Conservation (phyloP, 805 yeast species). For the Spathaspora passalidarum region DNA sequence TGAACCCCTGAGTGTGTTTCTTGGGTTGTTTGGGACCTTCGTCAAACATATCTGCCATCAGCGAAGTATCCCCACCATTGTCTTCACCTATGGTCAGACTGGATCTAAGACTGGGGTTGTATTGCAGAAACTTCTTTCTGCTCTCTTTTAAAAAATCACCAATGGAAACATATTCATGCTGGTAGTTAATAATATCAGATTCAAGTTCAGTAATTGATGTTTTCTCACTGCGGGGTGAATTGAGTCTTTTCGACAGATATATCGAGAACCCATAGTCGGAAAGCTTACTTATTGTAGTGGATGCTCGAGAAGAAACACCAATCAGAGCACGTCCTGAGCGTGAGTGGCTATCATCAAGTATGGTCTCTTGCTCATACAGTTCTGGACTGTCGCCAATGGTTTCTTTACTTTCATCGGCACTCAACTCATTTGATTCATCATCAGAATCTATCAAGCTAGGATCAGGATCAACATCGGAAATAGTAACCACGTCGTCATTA, state of each 20-base stretch:
- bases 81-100: background rate
- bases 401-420: background rate
- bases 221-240: background rate
- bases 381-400: background rate
- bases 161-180: constrained; percentile 9
- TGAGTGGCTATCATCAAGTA: background rate
- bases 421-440: background rate
- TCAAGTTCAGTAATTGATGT: background rate
- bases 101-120: background rate
- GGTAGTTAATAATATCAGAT: constrained; percentile 4
- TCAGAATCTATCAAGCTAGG: constrained; percentile 2
- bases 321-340: background rate
- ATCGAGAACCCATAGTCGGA: background rate
- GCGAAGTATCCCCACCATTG: background rate
- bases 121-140: background rate
- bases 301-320: background rate
- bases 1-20: constrained; percentile 2
- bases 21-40: background rate
- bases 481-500: background rate
- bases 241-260: background rate
- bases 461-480: constrained; percentile 8
- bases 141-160: constrained; percentile 9
- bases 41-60: constrained; percentile 1
- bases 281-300: background rate
- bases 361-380: background rate